phyloP scores from a whole-genome alignment of 306 rosid genomes.

The Dalbergia oliveri region DNA sequence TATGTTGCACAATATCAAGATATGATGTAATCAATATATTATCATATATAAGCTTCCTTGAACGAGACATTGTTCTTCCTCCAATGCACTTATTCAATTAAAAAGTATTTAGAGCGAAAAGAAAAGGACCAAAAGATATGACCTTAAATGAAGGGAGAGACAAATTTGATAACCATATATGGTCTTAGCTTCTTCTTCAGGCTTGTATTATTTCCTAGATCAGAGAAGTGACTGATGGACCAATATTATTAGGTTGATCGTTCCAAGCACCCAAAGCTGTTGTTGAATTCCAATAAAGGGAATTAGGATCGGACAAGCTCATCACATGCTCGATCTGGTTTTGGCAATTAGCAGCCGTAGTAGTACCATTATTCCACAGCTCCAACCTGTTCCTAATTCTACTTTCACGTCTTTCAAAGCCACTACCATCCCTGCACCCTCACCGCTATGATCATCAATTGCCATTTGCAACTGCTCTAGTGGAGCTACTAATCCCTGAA shows the following conservation, averaged over 20 bases:
- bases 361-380: constrained; percentile 37
- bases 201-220: constrained; percentile 56
- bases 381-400: constrained; percentile 57
- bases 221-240: constrained; percentile 78
- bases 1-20: too few species aligned
- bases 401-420: constrained; percentile 64
- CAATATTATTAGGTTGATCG: constrained; percentile 65
- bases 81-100: too few species aligned
- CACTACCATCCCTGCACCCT: constrained; percentile 10
- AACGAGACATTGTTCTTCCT: too few species aligned
- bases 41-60: too few species aligned
- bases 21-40: too few species aligned
- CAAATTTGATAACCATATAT: constrained; percentile 44
- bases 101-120: constrained; percentile 7
- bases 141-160: constrained; percentile 42
- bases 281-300: constrained; percentile 69
- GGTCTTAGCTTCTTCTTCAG: background rate
- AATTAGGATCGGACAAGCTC: constrained; percentile 61
- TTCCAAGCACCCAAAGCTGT: constrained; percentile 61
- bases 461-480: constrained; percentile 59
- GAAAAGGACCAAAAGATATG: constrained; percentile 38
- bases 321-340: constrained; percentile 67
- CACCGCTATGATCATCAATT: constrained; percentile 17
- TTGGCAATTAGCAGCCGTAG: constrained; percentile 25
- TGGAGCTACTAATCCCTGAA: constrained; percentile 55